Percentiles rank a stretch among this genome's conserved stretches.
phyloP scores from a whole-genome alignment of 1,284 basidiomycete species.

The Uromyces viciae-fabae region DNA sequence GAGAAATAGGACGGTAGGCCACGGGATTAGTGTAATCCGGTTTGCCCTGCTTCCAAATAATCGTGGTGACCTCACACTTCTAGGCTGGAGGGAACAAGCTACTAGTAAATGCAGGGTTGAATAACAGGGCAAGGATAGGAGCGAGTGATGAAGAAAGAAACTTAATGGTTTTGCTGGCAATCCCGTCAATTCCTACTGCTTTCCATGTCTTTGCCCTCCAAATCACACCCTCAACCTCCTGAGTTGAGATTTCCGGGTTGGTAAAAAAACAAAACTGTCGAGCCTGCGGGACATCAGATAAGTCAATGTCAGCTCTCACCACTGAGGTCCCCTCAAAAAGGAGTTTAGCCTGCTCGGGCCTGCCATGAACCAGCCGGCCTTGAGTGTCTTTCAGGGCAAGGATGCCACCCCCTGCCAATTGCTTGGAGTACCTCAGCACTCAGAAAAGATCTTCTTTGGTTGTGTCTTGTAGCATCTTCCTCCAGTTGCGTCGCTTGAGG shows the following conservation, averaged over 20 bases:
- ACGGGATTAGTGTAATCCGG: background rate
- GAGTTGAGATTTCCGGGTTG: too few species aligned
- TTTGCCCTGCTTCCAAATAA: background rate
- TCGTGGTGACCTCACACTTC: background rate
- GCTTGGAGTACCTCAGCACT: background rate
- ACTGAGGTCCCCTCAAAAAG: background rate
- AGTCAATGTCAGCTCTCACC: background rate
- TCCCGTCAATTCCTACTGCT: too few species aligned
- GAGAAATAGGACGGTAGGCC: background rate
- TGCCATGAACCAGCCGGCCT: too few species aligned
- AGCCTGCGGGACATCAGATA: too few species aligned
- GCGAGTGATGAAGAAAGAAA: too few species aligned
- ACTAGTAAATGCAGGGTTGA: background rate
- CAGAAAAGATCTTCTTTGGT: background rate
- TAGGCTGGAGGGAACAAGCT: background rate
- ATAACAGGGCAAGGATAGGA: background rate
- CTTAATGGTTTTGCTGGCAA: too few species aligned
- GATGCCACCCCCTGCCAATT: background rate
- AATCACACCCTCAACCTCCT: too few species aligned
- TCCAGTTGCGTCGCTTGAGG: constrained; percentile 9
- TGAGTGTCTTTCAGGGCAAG: background rate
- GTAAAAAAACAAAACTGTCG: too few species aligned
- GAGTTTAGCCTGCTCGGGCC: background rate
- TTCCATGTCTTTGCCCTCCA: background rate
- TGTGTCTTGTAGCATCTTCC: background rate